phyloP scores from a whole-genome alignment of 768 basidiomycete species.

The Pluteus cervinus region DNA sequence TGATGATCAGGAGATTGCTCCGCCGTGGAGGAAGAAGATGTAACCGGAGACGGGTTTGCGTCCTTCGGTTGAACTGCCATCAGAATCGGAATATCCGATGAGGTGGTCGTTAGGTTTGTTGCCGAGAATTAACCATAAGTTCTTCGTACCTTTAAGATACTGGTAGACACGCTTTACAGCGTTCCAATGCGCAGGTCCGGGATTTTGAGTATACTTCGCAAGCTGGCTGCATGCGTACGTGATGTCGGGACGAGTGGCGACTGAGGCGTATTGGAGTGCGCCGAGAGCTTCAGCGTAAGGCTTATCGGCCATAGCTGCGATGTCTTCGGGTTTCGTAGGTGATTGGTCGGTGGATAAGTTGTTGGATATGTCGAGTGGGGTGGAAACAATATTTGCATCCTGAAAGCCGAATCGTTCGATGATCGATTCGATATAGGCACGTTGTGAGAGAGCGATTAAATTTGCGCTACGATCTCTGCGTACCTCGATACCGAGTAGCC shows the following conservation, averaged over 20 bases:
- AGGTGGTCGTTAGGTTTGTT: constrained; percentile 3
- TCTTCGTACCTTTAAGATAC: constrained; percentile 18
- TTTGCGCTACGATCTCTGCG: constrained; percentile 12
- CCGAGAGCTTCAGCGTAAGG: constrained; percentile 21
- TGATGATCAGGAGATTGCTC: constrained; percentile 6
- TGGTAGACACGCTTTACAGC: constrained; percentile 17
- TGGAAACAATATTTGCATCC: constrained; percentile 13
- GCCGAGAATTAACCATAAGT: constrained; percentile 4
- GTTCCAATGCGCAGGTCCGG: constrained; percentile 19
- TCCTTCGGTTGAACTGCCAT: neutral
- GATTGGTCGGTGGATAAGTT: constrained; percentile 4
- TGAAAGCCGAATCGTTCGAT: constrained; percentile 12
- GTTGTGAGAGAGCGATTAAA: constrained; percentile 24
- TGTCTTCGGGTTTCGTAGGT: constrained; percentile 7
- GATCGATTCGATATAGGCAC: constrained; percentile 19
- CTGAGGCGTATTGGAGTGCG: constrained; percentile 20
- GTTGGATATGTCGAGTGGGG: constrained; percentile 9
- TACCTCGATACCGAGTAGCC: constrained; percentile 26
- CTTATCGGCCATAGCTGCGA: constrained; percentile 8
- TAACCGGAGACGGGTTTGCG: constrained; percentile 2
- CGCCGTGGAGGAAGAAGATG: neutral
- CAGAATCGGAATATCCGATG: constrained; percentile 9
- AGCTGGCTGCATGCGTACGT: constrained; percentile 20
- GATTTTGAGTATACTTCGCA: constrained; percentile 14
- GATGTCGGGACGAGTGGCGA: constrained; percentile 24